Percentiles rank a stretch among this genome's conserved stretches.
phyloP scores from a whole-genome alignment of 192 early-diverging fungal species.

The Coemansia asiatica region DNA sequence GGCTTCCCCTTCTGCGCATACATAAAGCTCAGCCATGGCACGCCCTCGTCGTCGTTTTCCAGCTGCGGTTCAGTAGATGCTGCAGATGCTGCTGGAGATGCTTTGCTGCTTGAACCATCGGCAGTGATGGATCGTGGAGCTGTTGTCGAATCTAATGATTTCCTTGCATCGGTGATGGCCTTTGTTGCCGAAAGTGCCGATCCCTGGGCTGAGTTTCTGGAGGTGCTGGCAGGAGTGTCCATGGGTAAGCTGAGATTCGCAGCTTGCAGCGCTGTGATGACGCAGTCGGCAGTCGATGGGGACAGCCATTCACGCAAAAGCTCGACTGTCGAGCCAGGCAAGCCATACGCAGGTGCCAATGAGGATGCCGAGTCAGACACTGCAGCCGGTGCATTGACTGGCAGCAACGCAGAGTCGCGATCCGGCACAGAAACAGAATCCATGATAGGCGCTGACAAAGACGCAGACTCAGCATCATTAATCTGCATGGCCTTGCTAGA shows the following conservation, averaged over 20 bases:
- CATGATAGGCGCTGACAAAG: too few species aligned
- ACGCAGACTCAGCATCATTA: too few species aligned
- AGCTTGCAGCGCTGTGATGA: constrained; percentile 45
- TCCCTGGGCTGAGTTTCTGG: neutral
- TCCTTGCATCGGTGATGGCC: too few species aligned
- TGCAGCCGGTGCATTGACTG: neutral
- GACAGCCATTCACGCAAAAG: constrained; percentile 43
- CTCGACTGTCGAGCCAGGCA: constrained; percentile 18
- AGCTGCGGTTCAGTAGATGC: constrained; percentile 22
- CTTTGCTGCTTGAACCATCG: neutral
- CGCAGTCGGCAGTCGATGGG: constrained; percentile 39
- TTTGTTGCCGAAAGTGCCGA: neutral
- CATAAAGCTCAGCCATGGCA: constrained; percentile 43
- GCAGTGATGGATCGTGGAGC: neutral
- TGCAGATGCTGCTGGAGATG: constrained; percentile 1
- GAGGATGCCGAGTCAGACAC: neutral
- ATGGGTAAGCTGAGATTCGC: constrained; percentile 18
- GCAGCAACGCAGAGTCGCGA: too few species aligned
- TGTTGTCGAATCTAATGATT: neutral
- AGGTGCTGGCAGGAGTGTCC: neutral
- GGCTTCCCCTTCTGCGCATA: constrained; percentile 63
- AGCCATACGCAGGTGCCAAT: neutral
- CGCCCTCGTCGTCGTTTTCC: constrained; percentile 24
- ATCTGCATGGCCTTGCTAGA: too few species aligned
- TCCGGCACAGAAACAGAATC: too few species aligned